Percentiles rank a stretch among this genome's conserved stretches.
Evolutionary conservation across 2,329 filamentous ascomycete genomes (phyloP).

Genomic region (Colletotrichum sp.): DNA sequence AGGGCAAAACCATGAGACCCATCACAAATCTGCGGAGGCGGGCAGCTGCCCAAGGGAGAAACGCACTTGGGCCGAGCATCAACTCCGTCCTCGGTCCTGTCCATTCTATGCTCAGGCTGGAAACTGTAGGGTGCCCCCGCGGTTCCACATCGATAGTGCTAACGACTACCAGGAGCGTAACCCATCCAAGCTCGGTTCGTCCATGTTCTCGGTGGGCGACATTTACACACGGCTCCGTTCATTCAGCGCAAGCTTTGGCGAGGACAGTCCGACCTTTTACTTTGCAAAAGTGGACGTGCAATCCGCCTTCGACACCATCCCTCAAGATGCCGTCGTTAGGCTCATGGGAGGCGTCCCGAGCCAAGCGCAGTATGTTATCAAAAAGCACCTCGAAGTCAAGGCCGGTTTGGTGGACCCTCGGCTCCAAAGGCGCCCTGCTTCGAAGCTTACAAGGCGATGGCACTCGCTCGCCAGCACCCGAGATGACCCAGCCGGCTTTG

Average conservation of each 20-base stretch:
- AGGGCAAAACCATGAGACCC: constrained; percentile 75
- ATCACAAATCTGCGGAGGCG: constrained; percentile 86
- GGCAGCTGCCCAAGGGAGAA: constrained; percentile 59
- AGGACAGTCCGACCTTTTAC: constrained; percentile 60
- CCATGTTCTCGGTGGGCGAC: constrained; percentile 82
- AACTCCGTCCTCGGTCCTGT: constrained; percentile 69
- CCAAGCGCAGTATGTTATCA: constrained; percentile 70
- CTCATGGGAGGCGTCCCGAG: constrained; percentile 66
- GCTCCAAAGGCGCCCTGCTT: constrained; percentile 30
- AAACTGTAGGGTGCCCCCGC: constrained; percentile 62
- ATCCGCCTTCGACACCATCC: constrained; percentile 94
- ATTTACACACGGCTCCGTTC: constrained; percentile 75
- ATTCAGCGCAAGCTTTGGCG: constrained; percentile 64
- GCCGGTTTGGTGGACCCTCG: constrained; percentile 35
- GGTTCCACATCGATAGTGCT: neutral
- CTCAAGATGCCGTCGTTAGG: constrained; percentile 74
- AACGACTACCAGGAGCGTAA: constrained; percentile 40
- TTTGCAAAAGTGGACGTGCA: constrained; percentile 94
- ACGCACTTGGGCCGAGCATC: constrained; percentile 53
- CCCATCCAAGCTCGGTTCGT: constrained; percentile 72
- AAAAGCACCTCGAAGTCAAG: constrained; percentile 76
- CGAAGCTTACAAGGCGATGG: constrained; percentile 55
- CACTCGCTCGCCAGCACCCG: constrained; percentile 53
- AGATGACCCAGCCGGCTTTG: constrained; percentile 47
- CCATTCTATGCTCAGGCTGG: constrained; percentile 77